A percentile compares a stretch with the other conserved stretches of the same genome.
phyloP scores from a whole-genome alignment of 306 rosid species.

The Quercus wislizeni region DNA sequence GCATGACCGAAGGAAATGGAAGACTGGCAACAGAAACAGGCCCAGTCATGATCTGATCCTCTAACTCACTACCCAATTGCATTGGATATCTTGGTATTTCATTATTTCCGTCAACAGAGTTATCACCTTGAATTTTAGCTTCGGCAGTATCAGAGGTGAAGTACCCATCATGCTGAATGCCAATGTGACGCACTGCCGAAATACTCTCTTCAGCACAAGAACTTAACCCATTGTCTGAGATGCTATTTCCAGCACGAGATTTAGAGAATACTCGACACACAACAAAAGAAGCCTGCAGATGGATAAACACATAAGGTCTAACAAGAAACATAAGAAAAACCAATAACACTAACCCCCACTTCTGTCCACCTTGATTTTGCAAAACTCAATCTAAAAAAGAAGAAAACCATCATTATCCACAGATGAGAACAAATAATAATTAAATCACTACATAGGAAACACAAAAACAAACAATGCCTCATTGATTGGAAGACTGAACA shows the following conservation, averaged over 20 bases:
- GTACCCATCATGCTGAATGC: conserved; percentile 50
- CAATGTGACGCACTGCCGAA: conserved; percentile 48
- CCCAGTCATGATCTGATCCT: conserved; percentile 17
- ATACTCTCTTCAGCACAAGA: conserved; percentile 56
- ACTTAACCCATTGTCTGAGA: conserved; percentile 48
- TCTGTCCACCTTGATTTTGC: neutral
- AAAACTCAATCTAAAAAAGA: neutral
- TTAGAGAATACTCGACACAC: conserved; percentile 57
- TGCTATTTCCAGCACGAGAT: conserved; percentile 30
- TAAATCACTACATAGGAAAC: neutral
- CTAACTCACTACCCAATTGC: conserved; percentile 22
- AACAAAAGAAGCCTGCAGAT: conserved; percentile 53
- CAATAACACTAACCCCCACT: neutral
- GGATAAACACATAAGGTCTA: conserved; percentile 1
- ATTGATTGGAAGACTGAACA: neutral
- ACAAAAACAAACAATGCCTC: neutral
- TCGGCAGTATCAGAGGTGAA: conserved; percentile 20
- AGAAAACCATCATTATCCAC: neutral
- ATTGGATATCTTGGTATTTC: conserved; percentile 23
- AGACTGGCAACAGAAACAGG: conserved; percentile 26
- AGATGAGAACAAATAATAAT: neutral
- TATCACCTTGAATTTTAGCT: conserved; percentile 22
- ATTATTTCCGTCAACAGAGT: conserved; percentile 26
- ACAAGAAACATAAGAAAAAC: neutral
- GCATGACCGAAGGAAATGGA: conserved; percentile 5